Evolutionary conservation across 257 asterid species (phyloP), one percentile per base, ranked within the genome.

Genomic region (Haberlea rhodopensis): DNA sequence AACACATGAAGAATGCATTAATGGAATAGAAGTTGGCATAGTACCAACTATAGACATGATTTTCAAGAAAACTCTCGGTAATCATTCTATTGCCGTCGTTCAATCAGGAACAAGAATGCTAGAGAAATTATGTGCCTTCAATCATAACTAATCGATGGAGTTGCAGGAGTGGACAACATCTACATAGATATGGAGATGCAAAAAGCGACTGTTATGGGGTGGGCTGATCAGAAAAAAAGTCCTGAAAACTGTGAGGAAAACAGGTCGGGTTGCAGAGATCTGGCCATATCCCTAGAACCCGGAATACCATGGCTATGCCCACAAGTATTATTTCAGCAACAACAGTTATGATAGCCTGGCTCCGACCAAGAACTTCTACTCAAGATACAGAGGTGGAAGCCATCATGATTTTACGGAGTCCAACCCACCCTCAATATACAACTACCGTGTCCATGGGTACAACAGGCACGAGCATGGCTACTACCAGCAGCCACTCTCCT

Each of bases 271-370:
- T n/a, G 91, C 82, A 0, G 95, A 90, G 79, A 75, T 87, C 3
- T 90, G 95, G 95, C 95, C 97, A 25, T 83, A 43, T 52, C 97
- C 91, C 1, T 85, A 85, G 82, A 80, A 81, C 80, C 83, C 87
- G 1, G 88, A 82, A 70, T 78, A 77, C 78, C 88, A 83, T 15
- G 78, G 73, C 66, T 87, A 75, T 57, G 74, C 70, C 65, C 55
- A 60, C 68, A 64, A 66, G 21, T 85, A 87, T 76, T 81, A 78
- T 52, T 76, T 75, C 13, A 70, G 71, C n/a, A 71, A 57, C 58
- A 45, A 77, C 31, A 51, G 65, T 31, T 70, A 48, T 53, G 24
- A 21, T 53, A 25, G 31, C 29, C 70, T 75, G 0, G 57, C 49
- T 40, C 49, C 49, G 18, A 15, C 53, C 5, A 51, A 22, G 16